These are phyloP conservation scores for Trichoderma aggressivum DNA, from an alignment of 2,329 filamentous ascomycete genomes.

Conservation along the genomic window DNA sequence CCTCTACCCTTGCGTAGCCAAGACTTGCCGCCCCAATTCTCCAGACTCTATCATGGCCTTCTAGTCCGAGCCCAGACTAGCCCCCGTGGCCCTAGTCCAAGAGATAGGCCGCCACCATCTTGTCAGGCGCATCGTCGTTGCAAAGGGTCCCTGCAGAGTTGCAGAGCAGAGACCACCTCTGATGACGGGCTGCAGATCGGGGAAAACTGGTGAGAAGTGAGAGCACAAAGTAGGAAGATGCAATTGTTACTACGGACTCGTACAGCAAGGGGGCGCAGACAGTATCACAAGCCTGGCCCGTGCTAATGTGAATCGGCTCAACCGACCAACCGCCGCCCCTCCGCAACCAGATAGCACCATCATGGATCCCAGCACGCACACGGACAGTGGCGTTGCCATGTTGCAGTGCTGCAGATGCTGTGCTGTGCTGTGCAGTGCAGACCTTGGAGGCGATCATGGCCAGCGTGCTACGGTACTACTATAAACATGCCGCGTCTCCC, in stretches of 20 bases:
- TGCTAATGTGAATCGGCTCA: background rate
- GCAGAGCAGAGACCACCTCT: background rate
- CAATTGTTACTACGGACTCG: background rate
- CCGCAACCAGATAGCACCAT: background rate
- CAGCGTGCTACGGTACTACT: background rate
- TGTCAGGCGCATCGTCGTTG: slow-evolving; percentile 4
- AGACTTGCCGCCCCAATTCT: slow-evolving; percentile 4
- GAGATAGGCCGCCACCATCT: background rate
- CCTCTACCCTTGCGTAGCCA: background rate
- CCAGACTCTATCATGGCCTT: background rate
- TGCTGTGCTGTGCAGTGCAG: background rate
- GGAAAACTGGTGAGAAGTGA: background rate
- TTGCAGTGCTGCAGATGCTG: background rate
- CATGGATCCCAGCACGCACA: background rate
- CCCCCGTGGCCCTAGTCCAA: background rate
- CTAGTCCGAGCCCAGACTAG: background rate
- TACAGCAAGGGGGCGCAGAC: background rate
- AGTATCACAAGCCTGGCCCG: background rate
- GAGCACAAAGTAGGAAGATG: background rate
- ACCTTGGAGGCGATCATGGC: background rate
- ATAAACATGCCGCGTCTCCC: background rate
- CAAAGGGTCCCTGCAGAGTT: slow-evolving; percentile 17
- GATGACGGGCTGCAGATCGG: background rate
- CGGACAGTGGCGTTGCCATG: background rate
- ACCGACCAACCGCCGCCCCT: background rate